A percentile compares a stretch with the other conserved stretches of the same genome.
Evolutionary conservation across 257 asterid genomes (phyloP).

Genomic region (Gentiana dahurica): DNA sequence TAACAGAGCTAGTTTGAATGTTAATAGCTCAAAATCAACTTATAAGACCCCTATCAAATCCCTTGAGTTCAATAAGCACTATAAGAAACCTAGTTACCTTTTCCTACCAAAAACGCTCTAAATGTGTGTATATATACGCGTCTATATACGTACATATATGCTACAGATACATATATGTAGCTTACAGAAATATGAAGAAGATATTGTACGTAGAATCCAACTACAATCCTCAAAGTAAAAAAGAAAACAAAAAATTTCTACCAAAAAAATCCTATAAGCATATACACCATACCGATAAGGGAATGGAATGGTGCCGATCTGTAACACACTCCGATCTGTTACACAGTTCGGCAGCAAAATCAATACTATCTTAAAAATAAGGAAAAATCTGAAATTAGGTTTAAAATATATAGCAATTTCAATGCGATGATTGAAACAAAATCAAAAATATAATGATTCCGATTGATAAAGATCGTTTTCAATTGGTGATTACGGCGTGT

Average conservation of each 20-base stretch:
- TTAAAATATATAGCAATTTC: neutral
- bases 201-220: too few relatives aligned
- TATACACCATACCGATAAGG: slow-evolving; percentile 20
- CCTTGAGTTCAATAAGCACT: neutral
- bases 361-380: slow-evolving; percentile 10
- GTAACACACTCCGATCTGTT: slow-evolving; percentile 35
- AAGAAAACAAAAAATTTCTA: neutral
- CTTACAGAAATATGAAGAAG: neutral
- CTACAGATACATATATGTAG: neutral
- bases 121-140: neutral
- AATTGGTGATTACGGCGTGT: neutral
- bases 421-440: slow-evolving; percentile 1
- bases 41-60: slow-evolving; percentile 7
- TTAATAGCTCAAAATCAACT: neutral
- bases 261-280: neutral
- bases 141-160: neutral
- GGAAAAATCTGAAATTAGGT: neutral
- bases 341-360: neutral
- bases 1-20: neutral
- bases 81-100: neutral
- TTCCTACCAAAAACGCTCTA: neutral
- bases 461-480: slow-evolving; percentile 1
- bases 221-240: too few relatives aligned
- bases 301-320: slow-evolving; percentile 27
- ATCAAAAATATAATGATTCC: neutral